Evolutionary conservation across 75 land plant species (phyloP).

Genomic region (Chamaecyparis obtusa): DNA sequence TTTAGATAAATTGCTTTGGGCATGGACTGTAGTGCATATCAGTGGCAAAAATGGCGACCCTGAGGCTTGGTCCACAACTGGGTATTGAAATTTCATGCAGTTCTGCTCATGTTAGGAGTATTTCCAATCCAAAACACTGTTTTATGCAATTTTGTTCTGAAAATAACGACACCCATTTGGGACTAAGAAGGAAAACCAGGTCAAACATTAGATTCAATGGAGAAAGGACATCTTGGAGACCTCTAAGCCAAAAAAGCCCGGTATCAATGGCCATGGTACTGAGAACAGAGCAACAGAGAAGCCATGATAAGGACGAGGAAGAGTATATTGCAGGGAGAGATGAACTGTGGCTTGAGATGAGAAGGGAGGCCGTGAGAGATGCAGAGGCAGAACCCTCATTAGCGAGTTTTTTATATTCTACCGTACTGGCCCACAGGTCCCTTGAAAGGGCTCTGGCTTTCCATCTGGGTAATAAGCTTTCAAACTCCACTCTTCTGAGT

Average conservation of each 20-base stretch:
- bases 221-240: not conserved
- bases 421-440: constrained; percentile 82
- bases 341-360: constrained; percentile 68
- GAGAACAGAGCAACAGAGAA: not conserved
- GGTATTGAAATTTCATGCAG: not conserved
- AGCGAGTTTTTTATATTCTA: constrained; percentile 77
- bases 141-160: not conserved
- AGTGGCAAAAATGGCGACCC: not conserved
- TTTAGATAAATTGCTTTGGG: not conserved
- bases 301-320: not conserved
- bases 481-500: constrained; percentile 72
- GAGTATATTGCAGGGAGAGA: constrained; percentile 21
- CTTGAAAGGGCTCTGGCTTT: constrained; percentile 75
- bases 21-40: not conserved
- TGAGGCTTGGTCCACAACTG: not conserved
- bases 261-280: constrained; percentile 1
- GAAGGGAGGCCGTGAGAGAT: constrained; percentile 69
- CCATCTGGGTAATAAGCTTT: constrained; percentile 87
- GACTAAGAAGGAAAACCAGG: not conserved
- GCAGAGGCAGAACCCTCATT: constrained; percentile 79
- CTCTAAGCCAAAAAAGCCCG: not conserved
- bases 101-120: not conserved
- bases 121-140: not conserved
- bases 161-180: not conserved
- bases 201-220: not conserved